A percentile compares a stretch with the other conserved stretches of the same genome.
Conservation (phyloP, 2,329 filamentous ascomycete genomes). For the Alternaria panax region DNA sequence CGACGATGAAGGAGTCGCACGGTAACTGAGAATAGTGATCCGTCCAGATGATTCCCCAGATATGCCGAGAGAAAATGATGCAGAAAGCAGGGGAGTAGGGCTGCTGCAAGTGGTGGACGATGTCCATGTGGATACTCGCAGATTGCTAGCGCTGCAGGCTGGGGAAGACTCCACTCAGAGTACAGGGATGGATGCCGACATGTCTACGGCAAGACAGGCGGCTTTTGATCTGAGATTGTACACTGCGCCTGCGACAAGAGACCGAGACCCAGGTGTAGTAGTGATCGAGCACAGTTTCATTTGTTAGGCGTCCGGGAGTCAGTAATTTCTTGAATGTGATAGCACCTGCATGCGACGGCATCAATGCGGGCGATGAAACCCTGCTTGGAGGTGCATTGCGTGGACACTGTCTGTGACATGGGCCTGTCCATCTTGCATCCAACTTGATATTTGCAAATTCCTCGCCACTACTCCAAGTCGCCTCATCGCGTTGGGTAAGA, state of each 20-base stretch:
- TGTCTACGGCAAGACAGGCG: background rate
- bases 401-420: slow-evolving; percentile 5
- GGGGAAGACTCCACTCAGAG: slow-evolving; percentile 19
- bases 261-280: background rate
- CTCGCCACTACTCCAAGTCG: background rate
- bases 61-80: slow-evolving; percentile 4
- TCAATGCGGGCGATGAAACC: slow-evolving; percentile 7
- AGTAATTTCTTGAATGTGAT: background rate
- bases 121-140: slow-evolving; percentile 2
- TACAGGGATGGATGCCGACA: slow-evolving; percentile 8
- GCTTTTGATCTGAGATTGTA: background rate
- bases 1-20: slow-evolving; percentile 7
- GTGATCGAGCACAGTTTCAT: background rate
- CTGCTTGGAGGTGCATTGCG: slow-evolving; percentile 5
- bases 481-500: background rate
- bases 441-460: background rate
- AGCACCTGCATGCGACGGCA: slow-evolving; percentile 11
- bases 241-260: background rate
- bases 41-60: background rate
- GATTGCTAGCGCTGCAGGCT: slow-evolving; percentile 26
- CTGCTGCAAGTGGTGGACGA: slow-evolving; percentile 18
- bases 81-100: slow-evolving; percentile 14
- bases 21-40: background rate
- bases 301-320: slow-evolving; percentile 7
- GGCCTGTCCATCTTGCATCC: background rate